These are phyloP conservation scores for Epithemia pelagica DNA, from an alignment of 108 stramenopile species.

Conservation along the genomic window DNA sequence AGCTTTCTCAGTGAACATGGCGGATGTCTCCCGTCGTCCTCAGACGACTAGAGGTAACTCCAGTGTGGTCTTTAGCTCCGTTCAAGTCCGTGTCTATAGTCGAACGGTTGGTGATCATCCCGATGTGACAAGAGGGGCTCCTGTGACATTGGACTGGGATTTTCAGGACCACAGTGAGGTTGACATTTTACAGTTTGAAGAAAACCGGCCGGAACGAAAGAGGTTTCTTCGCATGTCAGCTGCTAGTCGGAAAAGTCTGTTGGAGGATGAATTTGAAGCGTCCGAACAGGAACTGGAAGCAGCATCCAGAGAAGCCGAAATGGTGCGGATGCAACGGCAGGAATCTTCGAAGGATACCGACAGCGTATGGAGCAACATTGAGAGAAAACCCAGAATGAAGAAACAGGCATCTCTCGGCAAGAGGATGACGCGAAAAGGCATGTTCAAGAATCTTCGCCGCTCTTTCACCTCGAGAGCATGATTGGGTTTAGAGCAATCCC, in stretches of 20 bases:
- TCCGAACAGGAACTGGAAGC: neutral
- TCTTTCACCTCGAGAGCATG: no score
- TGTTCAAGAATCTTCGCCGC: no score
- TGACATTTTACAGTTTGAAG: neutral
- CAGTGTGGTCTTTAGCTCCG: constrained; percentile 2
- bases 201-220: neutral
- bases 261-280: neutral
- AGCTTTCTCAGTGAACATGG: no score
- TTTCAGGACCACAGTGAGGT: constrained; percentile 1
- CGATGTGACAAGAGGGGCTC: constrained; percentile 13
- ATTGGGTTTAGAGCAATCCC: no score
- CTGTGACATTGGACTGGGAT: constrained; percentile 28
- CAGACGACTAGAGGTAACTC: neutral
- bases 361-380: neutral
- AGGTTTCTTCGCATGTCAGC: neutral
- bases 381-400: neutral
- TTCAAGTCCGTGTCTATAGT: constrained; percentile 22
- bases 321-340: neutral
- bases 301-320: neutral
- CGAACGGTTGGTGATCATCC: constrained; percentile 35
- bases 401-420: neutral
- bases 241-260: neutral
- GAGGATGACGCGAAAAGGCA: no score
- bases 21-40: no score
- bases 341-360: neutral